Conservation (phyloP, 108 stramenopile species). For the Skeletonema grethae region DNA sequence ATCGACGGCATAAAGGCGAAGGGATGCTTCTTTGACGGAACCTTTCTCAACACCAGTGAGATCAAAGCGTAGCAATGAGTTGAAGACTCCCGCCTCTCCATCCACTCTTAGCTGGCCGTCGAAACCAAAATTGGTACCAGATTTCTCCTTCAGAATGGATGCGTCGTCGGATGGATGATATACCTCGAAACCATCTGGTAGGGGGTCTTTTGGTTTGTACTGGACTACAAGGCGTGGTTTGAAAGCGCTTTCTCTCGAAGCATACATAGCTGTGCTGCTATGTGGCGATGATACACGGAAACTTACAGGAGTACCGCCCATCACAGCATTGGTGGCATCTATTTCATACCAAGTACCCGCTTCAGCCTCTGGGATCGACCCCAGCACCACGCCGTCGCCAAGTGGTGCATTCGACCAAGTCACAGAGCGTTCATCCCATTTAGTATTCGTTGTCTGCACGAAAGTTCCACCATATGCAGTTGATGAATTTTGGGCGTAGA, state of each 20-base stretch:
- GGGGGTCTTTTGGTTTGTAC: slow-evolving; percentile 23
- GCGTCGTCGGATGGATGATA: slow-evolving; percentile 39
- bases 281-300: slow-evolving; percentile 49
- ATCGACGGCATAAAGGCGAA: slow-evolving; percentile 45
- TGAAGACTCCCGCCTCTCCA: slow-evolving; percentile 35
- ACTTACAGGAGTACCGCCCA: slow-evolving; percentile 40
- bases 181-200: slow-evolving; percentile 30
- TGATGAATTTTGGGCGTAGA: slow-evolving; percentile 30
- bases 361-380: slow-evolving; percentile 35
- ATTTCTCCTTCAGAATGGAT: slow-evolving; percentile 35
- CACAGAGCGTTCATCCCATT: slow-evolving; percentile 40
- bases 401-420: slow-evolving; percentile 45
- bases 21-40: slow-evolving; percentile 34
- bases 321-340: slow-evolving; percentile 44
- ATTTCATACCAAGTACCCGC: slow-evolving; percentile 45
- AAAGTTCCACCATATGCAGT: slow-evolving; percentile 47
- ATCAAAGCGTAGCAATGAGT: slow-evolving; percentile 42
- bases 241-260: slow-evolving; percentile 42
- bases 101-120: slow-evolving; percentile 37
- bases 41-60: slow-evolving; percentile 38
- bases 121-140: slow-evolving; percentile 28
- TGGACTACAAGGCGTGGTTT: slow-evolving; percentile 35
- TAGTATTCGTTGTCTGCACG: slow-evolving; percentile 24
- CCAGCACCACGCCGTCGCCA: slow-evolving; percentile 41
- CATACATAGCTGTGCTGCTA: slow-evolving; percentile 34